These are phyloP conservation scores for Rubia balearica DNA, from an alignment of 305 asterid species.

Conservation along the genomic window DNA sequence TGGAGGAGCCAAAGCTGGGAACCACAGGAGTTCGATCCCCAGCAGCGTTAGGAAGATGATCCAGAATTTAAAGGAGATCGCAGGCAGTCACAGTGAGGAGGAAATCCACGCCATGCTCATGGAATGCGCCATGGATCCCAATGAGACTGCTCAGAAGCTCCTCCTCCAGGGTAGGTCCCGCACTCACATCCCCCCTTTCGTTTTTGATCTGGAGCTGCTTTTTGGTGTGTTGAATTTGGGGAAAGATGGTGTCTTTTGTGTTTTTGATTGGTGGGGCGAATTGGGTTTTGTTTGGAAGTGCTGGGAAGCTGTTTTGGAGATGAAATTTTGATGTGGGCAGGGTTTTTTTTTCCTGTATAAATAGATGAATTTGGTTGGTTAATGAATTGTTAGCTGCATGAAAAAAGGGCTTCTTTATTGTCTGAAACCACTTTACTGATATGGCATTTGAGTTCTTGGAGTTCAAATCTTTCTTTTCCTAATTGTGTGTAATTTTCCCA, in stretches of 20 bases:
- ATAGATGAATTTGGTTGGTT: background rate
- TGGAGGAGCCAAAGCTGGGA: conserved; percentile 28
- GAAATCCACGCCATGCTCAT: conserved; percentile 90
- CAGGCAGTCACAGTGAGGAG: conserved; percentile 82
- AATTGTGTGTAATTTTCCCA: background rate
- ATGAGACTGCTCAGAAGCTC: conserved; percentile 82
- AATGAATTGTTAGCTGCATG: background rate
- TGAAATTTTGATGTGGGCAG: background rate
- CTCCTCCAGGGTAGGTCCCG: conserved; percentile 78
- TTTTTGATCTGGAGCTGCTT: conserved; percentile 29
- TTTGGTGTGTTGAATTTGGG: background rate
- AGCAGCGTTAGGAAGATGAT: conserved; percentile 62
- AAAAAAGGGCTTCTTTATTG: background rate
- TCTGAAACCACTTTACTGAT: background rate
- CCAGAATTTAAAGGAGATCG: conserved; percentile 78
- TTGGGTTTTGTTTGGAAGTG: background rate
- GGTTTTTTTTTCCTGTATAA: background rate
- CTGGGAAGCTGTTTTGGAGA: background rate
- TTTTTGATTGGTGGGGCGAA: conserved; percentile 1
- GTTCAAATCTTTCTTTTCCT: background rate
- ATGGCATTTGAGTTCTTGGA: background rate
- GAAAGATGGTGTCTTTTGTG: background rate
- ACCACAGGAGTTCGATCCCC: conserved; percentile 75
- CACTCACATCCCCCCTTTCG: background rate
- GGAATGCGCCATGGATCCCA: conserved; percentile 97